A percentile compares a stretch with the other conserved stretches of the same genome.
These are phyloP conservation scores for Erythrobasidium hasegawianum DNA, from an alignment of 1,284 basidiomycete species.

Conservation along the genomic window DNA sequence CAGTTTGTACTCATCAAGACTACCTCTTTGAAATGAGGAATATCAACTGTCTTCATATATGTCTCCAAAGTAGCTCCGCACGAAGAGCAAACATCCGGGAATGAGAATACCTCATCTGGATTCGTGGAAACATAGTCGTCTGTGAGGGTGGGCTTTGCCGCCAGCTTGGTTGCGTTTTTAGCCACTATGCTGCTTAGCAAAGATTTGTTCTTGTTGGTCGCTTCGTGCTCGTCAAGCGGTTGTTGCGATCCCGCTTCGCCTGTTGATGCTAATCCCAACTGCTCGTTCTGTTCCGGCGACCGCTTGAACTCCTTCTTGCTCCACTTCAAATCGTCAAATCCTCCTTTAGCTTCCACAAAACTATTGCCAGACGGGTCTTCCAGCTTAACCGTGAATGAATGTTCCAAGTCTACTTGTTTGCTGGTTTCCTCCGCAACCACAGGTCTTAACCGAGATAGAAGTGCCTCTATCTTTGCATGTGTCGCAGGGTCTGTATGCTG, in stretches of 20 bases:
- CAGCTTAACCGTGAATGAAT: slow-evolving; percentile 76
- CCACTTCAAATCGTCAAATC: slow-evolving; percentile 85
- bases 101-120: slow-evolving; percentile 82
- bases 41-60: slow-evolving; percentile 91
- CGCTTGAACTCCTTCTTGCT: slow-evolving; percentile 80
- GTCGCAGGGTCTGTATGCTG: slow-evolving; percentile 74
- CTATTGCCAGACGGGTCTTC: slow-evolving; percentile 96
- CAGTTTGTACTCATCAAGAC: slow-evolving; percentile 99
- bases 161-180: slow-evolving; percentile 34
- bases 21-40: slow-evolving; percentile 99
- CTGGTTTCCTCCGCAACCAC: slow-evolving; percentile 63
- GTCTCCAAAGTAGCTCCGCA: slow-evolving; percentile 82
- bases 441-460: slow-evolving; percentile 66
- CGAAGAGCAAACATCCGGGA: slow-evolving; percentile 82
- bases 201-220: slow-evolving; percentile 42
- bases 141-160: slow-evolving; percentile 45
- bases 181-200: slow-evolving; percentile 15
- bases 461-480: slow-evolving; percentile 70
- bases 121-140: slow-evolving; percentile 51
- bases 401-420: slow-evolving; percentile 55
- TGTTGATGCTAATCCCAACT: slow-evolving; percentile 59
- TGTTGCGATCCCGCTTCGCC: slow-evolving; percentile 1
- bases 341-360: slow-evolving; percentile 78
- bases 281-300: slow-evolving; percentile 76
- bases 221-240: slow-evolving; percentile 45